Evolutionary conservation across 164 flowering plant genomes (phyloP).

Genomic region (Sextonia rubra): DNA sequence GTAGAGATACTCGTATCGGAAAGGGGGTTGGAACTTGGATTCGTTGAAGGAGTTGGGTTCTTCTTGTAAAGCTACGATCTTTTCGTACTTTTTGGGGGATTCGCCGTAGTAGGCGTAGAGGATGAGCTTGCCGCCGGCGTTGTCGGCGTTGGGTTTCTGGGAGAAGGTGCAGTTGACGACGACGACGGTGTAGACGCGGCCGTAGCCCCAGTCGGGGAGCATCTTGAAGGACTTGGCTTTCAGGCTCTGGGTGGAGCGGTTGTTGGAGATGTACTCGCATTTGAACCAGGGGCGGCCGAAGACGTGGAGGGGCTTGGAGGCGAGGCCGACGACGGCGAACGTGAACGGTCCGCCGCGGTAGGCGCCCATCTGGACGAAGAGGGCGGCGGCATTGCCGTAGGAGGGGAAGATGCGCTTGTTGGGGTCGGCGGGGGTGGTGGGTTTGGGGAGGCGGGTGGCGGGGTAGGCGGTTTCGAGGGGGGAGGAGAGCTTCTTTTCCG

Average conservation of each 20-base stretch:
- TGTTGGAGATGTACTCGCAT: conserved; percentile 56
- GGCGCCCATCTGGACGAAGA: conserved; percentile 63
- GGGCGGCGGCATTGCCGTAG: conserved; percentile 55
- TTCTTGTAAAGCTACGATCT: conserved; percentile 44
- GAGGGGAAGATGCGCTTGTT: conserved; percentile 43
- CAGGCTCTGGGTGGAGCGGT: conserved; percentile 18
- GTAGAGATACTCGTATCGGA: conserved; percentile 52
- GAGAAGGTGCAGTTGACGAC: conserved; percentile 64
- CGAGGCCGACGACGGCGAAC: conserved; percentile 58
- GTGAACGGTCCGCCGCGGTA: conserved; percentile 61
- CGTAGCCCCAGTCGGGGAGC: conserved; percentile 80
- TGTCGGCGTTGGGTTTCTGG: conserved; percentile 36
- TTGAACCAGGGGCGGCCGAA: conserved; percentile 54
- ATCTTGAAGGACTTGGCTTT: conserved; percentile 44
- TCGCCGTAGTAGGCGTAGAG: conserved; percentile 45
- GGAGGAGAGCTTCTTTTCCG: conserved; percentile 21
- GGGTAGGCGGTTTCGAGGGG: conserved; percentile 14
- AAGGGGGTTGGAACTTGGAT: conserved; percentile 41
- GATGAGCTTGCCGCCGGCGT: conserved; percentile 51
- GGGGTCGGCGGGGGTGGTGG: conserved; percentile 25
- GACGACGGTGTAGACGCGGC: conserved; percentile 62
- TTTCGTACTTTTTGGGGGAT: conserved; percentile 37
- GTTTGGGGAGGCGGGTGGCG: conserved; percentile 14
- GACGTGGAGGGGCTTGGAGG: conserved; percentile 71
- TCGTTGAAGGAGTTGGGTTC: conserved; percentile 36